Evolutionary conservation across 106 monocot genomes (phyloP), one percentile per base, ranked within the genome.

Genomic region (Acanthochlamys bracteata): DNA sequence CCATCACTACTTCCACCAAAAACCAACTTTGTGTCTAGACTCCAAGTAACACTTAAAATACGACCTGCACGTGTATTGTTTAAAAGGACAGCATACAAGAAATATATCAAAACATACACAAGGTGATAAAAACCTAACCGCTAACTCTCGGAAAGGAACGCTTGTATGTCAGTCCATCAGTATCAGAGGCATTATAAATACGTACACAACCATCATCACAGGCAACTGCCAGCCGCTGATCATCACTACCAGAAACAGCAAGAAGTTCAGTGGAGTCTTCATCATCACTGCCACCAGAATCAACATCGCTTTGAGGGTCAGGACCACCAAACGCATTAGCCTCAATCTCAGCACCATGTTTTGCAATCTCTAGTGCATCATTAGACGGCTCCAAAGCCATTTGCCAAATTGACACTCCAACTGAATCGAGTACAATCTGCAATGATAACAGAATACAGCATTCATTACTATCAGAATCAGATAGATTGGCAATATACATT

Each of bases 1-100:
- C 96, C 91, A 69, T 98, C 96, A 71, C 83, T 92, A 58, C 88
- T 92, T 57, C 96, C 96, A 60, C 85, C 84, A 79, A 88, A 98
- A 60, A 98, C 67, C 1, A 64, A 42, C 25, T 92, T 83, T 39
- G 83, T 78, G 85, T 92, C 69, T 45, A 88, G 69, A 66, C 96
- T 98, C 96, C 96, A 98, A 55, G 74, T 76, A 71, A 92, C 79
- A 77, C 96, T 85, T 46, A 98, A 69, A 41, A 77, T 71, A 27
- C 85, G 90, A 16, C 96, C 96, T 98, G 72, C 17, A 79, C 54
- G 64, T 24, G 25, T 45, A 59, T 46, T 60, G 41, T 49, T 54
- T 15, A 16, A 24, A 10, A 51, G 3, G 3, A 49, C 40, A 41
- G 39, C 14, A 23, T 64, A 49, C 7, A 39, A 10, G 25, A 21